Percentiles rank a stretch among this genome's conserved stretches.
Conservation (phyloP, 164 flowering plant species). For the Berberis vulgaris region DNA sequence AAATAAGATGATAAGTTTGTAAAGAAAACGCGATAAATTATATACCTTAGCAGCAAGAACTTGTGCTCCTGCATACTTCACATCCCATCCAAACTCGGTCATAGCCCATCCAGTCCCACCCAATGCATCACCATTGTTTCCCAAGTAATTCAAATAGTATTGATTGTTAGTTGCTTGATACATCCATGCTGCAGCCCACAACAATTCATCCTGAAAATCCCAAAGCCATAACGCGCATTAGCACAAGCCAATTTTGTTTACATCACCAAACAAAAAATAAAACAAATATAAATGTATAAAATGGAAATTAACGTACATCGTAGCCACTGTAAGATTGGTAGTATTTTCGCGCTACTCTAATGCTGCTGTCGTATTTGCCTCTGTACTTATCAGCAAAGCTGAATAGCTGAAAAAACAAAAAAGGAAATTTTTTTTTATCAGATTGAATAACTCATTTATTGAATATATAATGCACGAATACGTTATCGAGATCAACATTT, state of each 20-base stretch:
- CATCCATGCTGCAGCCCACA: slow-evolving; percentile 94
- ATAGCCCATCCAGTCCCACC: slow-evolving; percentile 92
- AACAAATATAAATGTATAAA: neutral
- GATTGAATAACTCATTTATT: neutral
- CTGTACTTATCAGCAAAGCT: slow-evolving; percentile 78
- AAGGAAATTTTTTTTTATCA: neutral
- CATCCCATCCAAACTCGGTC: slow-evolving; percentile 93
- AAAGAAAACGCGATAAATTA: neutral
- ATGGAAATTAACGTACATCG: slow-evolving; percentile 34
- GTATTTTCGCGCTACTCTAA: slow-evolving; percentile 75
- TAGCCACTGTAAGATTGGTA: slow-evolving; percentile 90
- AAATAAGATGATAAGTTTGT: neutral
- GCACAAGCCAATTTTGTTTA: neutral
- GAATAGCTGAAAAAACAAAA: slow-evolving; percentile 52
- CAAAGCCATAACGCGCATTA: neutral
- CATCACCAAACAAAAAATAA: neutral
- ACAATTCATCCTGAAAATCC: slow-evolving; percentile 63
- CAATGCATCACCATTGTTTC: slow-evolving; percentile 55
- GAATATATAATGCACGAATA: too few relatives aligned
- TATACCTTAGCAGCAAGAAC: slow-evolving; percentile 78
- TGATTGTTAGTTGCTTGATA: slow-evolving; percentile 56
- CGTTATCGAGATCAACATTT: too few relatives aligned
- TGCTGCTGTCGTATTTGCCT: slow-evolving; percentile 92
- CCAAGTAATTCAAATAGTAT: slow-evolving; percentile 59
- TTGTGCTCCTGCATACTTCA: slow-evolving; percentile 88